Evolutionary conservation across 192 early-diverging fungal species (phyloP).

Genomic region (Pilaira anomala): DNA sequence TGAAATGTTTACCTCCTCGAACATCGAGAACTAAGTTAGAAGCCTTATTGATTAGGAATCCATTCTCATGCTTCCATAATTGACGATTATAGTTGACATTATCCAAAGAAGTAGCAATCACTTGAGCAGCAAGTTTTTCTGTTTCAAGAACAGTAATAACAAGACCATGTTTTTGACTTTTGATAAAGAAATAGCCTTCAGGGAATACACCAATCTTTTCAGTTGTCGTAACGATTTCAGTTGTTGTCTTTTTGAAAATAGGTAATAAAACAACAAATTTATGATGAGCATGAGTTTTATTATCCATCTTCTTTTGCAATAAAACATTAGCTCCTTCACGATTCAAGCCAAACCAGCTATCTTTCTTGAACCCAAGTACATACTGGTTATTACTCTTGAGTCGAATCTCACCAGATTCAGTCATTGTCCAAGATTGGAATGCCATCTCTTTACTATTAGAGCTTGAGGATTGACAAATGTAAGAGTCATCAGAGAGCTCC

Average conservation of each 20-base stretch:
- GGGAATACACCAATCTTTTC: constrained; percentile 22
- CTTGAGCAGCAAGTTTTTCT: constrained; percentile 21
- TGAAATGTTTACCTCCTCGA: constrained; percentile 24
- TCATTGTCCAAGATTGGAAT: constrained; percentile 14
- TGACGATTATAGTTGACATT: constrained; percentile 27
- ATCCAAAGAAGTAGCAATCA: constrained; percentile 14
- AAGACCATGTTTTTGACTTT: constrained; percentile 23
- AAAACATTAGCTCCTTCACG: constrained; percentile 22
- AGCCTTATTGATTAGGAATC: constrained; percentile 38
- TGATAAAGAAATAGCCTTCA: constrained; percentile 42
- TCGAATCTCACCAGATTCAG: constrained; percentile 5
- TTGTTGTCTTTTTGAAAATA: constrained; percentile 24
- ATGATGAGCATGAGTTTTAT: constrained; percentile 2
- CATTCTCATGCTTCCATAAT: constrained; percentile 39
- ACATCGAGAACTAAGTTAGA: constrained; percentile 36
- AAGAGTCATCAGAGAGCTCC: constrained; percentile 16
- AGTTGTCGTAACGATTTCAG: background rate
- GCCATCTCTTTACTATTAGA: background rate
- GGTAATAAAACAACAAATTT: constrained; percentile 19
- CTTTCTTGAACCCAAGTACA: constrained; percentile 20
- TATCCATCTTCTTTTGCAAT: constrained; percentile 15
- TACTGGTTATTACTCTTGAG: constrained; percentile 14
- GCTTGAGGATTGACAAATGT: constrained; percentile 13
- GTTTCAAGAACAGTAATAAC: constrained; percentile 32
- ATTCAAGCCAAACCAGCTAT: constrained; percentile 27